Conservation (phyloP, 1,284 basidiomycete species). For the Boletellus dicymbophilus region DNA sequence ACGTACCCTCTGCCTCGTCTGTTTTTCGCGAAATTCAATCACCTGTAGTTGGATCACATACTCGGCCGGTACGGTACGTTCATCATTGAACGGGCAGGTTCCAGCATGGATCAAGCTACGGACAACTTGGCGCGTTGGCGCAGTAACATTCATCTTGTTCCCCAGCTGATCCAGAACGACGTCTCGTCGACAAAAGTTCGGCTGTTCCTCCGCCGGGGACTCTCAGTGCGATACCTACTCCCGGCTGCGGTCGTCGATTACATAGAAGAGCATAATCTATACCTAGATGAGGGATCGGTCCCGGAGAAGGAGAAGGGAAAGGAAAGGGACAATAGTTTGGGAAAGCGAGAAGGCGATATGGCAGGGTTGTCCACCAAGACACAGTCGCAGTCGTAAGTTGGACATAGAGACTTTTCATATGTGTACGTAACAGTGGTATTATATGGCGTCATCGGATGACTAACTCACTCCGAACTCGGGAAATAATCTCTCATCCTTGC, state of each 20-base stretch:
- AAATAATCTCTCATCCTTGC: no score
- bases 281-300: conserved; percentile 59
- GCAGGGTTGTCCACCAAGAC: conserved; percentile 9
- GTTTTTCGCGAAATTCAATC: conserved; percentile 6
- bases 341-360: conserved; percentile 22
- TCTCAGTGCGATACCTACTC: conserved; percentile 93
- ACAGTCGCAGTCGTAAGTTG: conserved; percentile 6
- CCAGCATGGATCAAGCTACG: conserved; percentile 85
- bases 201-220: conserved; percentile 89
- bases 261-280: conserved; percentile 82
- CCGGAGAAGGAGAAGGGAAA: conserved; percentile 45
- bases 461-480: no score
- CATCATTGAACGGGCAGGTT: conserved; percentile 94
- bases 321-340: conserved; percentile 33
- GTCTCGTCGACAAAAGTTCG: conserved; percentile 95
- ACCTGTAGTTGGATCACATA: conserved; percentile 86
- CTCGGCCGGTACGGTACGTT: conserved; percentile 93
- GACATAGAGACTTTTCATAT: no score
- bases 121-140: conserved; percentile 79
- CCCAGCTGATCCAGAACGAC: conserved; percentile 98
- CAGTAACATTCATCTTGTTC: conserved; percentile 91
- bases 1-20: conserved; percentile 29
- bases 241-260: conserved; percentile 94
- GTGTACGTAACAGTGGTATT: no score
- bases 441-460: no score